Evolutionary conservation across 1,139 yeast genomes (phyloP).

Genomic region (Yamadazyma sp.): DNA sequence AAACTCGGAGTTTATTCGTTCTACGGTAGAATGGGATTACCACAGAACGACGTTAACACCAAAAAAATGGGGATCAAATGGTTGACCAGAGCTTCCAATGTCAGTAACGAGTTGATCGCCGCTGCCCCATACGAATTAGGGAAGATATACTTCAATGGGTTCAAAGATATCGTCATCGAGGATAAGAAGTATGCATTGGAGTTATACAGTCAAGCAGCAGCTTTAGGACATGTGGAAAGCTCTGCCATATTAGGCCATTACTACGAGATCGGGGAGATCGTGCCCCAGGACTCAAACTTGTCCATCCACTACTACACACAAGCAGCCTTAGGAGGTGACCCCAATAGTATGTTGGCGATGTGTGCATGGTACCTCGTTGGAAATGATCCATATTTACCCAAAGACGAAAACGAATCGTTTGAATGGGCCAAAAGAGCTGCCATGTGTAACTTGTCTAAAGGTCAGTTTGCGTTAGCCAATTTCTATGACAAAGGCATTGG

Average conservation of each 20-base stretch:
- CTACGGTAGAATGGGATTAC: conserved; percentile 79
- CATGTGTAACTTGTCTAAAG: conserved; percentile 67
- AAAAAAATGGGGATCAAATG: conserved; percentile 90
- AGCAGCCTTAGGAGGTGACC: conserved; percentile 87
- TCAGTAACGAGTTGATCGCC: conserved; percentile 80
- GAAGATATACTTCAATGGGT: conserved; percentile 80
- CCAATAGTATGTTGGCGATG: conserved; percentile 86
- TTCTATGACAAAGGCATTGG: conserved; percentile 90
- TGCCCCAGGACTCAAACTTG: conserved; percentile 80
- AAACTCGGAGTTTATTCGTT: conserved; percentile 86
- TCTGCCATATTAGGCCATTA: conserved; percentile 78
- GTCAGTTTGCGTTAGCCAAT: conserved; percentile 84
- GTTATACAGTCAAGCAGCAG: conserved; percentile 85
- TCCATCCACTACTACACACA: conserved; percentile 91
- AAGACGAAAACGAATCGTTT: conserved; percentile 83
- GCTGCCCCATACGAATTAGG: conserved; percentile 95
- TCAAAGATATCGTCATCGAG: conserved; percentile 79
- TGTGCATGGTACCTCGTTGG: conserved; percentile 98
- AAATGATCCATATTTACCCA: conserved; percentile 74
- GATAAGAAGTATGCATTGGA: conserved; percentile 86
- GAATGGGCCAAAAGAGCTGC: conserved; percentile 96
- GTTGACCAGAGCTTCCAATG: conserved; percentile 83
- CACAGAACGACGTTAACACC: conserved; percentile 59
- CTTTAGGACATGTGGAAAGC: conserved; percentile 80
- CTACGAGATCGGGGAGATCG: conserved; percentile 80